Evolutionary conservation across 106 monocot species (phyloP), one percentile per base, ranked within the genome.

Genomic region (Ottelia alismoides): DNA sequence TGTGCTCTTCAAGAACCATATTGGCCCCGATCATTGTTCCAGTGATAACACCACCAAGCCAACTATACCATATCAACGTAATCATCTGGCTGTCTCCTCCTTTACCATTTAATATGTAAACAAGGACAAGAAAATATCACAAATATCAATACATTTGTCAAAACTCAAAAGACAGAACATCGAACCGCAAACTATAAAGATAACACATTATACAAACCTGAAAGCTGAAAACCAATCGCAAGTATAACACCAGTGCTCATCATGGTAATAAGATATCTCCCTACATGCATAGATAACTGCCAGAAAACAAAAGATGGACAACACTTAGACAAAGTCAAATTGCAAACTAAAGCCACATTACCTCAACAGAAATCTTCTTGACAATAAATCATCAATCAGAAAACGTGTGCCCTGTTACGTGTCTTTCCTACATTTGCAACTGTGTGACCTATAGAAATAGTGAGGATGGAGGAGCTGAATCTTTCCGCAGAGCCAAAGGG

Each of bases 21-120:
- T 96, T 96, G 32, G 88, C 78, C 1, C 94, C 94, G 27, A 79
- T 78, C 94, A 96, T 96, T 27, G 94, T 96, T 48, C 94, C 94
- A 29, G 85, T 85, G 18, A 96, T 85, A 52, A 96, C 64, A 19
- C 94, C 94, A 35, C 94, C 88, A 55, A 96, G 88, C 94, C 94
- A 96, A 71, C 94, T 85, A 65, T 96, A 96, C 94, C 94, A 96
- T 73, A 89, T 96, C 74, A 96, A 50, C 19, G 81, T 73, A 51
- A 85, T 85, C 88, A 96, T 88, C 51, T 78, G 71, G 65, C 70
- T 74, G 50, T 96, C 85, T 30, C 84, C 88, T 48, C 94, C 94
- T 96, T 65, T 27, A 57, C 47, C 40, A 43, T 7, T 7, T 7
- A 6, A 72, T 27, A 27, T 20, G 25, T 30, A 47, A 48, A 47